Conservation (phyloP, 2,329 filamentous ascomycete species). For the Pyrenophora teres region DNA sequence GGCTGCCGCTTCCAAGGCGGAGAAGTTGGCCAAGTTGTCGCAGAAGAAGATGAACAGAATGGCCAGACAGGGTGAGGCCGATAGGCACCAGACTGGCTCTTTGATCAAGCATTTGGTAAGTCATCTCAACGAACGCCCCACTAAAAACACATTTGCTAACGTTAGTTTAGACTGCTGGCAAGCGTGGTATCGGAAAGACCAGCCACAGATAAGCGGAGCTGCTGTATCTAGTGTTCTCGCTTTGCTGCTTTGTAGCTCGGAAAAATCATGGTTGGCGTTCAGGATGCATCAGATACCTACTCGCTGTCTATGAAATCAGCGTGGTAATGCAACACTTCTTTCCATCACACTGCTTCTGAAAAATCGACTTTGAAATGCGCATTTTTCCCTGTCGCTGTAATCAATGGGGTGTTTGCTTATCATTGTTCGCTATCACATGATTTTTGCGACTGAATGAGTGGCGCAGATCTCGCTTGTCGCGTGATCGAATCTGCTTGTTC, state of each 20-base stretch:
- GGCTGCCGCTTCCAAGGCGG: slow-evolving; percentile 73
- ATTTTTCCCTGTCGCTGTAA: too few relatives aligned
- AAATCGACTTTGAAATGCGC: too few relatives aligned
- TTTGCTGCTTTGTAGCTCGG: slow-evolving; percentile 19
- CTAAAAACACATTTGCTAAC: slow-evolving; percentile 18
- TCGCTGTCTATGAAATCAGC: slow-evolving; percentile 22
- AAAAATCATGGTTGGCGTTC: slow-evolving; percentile 39
- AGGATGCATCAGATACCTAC: slow-evolving; percentile 41
- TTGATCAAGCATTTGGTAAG: slow-evolving; percentile 89
- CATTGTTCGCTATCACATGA: too few relatives aligned
- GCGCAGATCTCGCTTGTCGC: too few relatives aligned
- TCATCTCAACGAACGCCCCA: slow-evolving; percentile 31
- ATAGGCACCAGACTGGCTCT: slow-evolving; percentile 82
- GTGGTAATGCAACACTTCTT: slow-evolving; percentile 26
- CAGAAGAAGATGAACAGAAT: slow-evolving; percentile 99
- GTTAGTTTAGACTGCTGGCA: slow-evolving; percentile 72
- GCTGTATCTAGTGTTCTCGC: slow-evolving; percentile 14
- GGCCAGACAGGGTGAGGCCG: slow-evolving; percentile 94
- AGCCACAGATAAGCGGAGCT: slow-evolving; percentile 53
- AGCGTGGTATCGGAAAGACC: slow-evolving; percentile 92
- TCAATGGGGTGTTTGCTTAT: too few relatives aligned
- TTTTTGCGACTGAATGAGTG: too few relatives aligned
- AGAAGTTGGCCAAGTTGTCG: slow-evolving; percentile 82
- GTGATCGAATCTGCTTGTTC: too few relatives aligned
- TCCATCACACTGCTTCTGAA: neutral